These are phyloP conservation scores for Mycena olivaceomarginata DNA, from an alignment of 768 basidiomycete genomes.

Conservation along the genomic window DNA sequence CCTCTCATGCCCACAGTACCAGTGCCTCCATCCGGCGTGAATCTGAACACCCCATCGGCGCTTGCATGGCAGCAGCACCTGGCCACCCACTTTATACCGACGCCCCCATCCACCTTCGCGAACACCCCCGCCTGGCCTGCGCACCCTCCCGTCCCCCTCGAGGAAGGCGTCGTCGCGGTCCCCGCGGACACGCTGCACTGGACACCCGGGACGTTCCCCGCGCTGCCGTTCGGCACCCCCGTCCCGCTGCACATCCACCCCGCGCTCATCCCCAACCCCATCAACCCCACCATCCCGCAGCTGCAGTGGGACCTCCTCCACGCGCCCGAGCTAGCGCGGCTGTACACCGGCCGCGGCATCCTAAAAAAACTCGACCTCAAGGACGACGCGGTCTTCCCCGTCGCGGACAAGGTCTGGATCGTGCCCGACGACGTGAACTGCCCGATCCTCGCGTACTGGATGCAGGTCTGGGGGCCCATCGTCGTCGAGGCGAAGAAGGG, in stretches of 20 bases:
- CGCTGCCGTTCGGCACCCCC: conserved; percentile 43
- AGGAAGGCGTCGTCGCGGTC: conserved; percentile 24
- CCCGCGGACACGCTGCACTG: conserved; percentile 34
- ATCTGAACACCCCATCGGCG: conserved; percentile 31
- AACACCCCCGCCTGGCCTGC: conserved; percentile 38
- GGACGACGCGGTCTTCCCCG: conserved; percentile 56
- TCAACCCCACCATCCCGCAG: conserved; percentile 58
- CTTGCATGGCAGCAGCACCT: conserved; percentile 37
- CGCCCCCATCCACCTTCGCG: conserved; percentile 20
- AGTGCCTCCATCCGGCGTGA: conserved; percentile 21
- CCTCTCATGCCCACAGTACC: conserved; percentile 11
- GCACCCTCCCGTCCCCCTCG: conserved; percentile 7
- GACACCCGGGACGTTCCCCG: conserved; percentile 40
- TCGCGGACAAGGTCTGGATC: conserved; percentile 58
- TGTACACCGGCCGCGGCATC: conserved; percentile 54
- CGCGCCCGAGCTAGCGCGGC: conserved; percentile 58
- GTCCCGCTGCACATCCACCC: conserved; percentile 45
- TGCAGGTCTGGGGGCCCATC: conserved; percentile 72
- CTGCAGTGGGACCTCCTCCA: conserved; percentile 67
- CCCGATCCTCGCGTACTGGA: conserved; percentile 61
- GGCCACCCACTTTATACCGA: neutral
- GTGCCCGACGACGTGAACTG: conserved; percentile 55
- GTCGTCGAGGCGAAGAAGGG: conserved; percentile 53
- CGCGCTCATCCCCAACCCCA: conserved; percentile 56
- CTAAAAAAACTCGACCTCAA: conserved; percentile 54